Conservation (phyloP, 352 stramenopile genomes). For the Pythium biforme region DNA sequence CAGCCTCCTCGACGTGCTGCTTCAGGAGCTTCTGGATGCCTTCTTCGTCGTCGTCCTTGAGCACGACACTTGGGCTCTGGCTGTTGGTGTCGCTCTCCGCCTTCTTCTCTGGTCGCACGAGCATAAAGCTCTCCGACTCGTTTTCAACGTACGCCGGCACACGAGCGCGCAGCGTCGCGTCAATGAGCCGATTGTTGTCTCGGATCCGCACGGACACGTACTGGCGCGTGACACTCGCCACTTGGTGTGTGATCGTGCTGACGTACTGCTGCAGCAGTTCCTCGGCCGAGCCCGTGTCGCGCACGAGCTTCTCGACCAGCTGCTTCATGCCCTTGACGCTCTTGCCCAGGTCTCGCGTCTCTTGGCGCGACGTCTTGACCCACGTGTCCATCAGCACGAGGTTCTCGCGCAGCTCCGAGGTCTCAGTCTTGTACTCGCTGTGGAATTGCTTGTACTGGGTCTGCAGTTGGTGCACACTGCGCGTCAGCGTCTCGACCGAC, state of each 20-base stretch:
- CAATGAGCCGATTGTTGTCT: conserved; percentile 79
- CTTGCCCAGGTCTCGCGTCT: conserved; percentile 44
- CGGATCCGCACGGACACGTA: conserved; percentile 79
- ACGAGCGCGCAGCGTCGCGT: conserved; percentile 67
- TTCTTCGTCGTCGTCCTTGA: conserved; percentile 24
- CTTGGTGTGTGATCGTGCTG: conserved; percentile 82
- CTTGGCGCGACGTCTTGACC: conserved; percentile 39
- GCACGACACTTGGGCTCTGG: conserved; percentile 3
- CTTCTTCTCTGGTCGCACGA: conserved; percentile 57
- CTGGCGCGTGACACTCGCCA: conserved; percentile 76
- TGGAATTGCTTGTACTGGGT: conserved; percentile 40
- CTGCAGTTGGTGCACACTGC: conserved; percentile 37
- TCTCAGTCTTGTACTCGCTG: conserved; percentile 37
- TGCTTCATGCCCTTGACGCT: conserved; percentile 63
- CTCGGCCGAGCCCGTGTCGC: conserved; percentile 64
- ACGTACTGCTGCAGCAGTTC: conserved; percentile 80
- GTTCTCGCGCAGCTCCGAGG: conserved; percentile 35
- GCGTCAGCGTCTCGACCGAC: conserved; percentile 18
- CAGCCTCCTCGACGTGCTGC: conserved; percentile 4
- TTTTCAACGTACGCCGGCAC: conserved; percentile 67
- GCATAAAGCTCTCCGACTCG: conserved; percentile 65
- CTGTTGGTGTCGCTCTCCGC: conserved; percentile 15
- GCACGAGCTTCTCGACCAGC: conserved; percentile 76
- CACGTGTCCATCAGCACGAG: conserved; percentile 43
- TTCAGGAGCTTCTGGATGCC: conserved; percentile 17